Base-by-base conservation (phyloP, 1,139 yeast genomes). In the Candida sanyaensis region DNA sequence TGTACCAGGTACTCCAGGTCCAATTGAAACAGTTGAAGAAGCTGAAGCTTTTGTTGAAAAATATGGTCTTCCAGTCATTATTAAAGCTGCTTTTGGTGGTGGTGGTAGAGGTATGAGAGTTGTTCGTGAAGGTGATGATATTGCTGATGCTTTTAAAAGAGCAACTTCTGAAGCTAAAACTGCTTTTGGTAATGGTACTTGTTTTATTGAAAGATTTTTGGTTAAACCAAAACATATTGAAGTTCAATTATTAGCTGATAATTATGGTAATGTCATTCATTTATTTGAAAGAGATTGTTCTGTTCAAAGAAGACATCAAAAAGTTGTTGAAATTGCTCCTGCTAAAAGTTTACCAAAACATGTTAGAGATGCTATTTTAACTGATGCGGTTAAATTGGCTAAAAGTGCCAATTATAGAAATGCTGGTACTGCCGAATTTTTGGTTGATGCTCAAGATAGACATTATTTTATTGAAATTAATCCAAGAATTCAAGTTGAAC, bases 101-200 rank as follows among this genome's bases (percentile, higher is more conserved):
- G 99, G 99, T 78, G 99, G 99, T 64, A 86, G 99, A 73, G 99
- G 99, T 78, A 93, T 93, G 99, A 86, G 99, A 75, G 98, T 93
- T 46, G 99, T 95, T 44, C 81, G 96, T 65, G 97, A 93, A 69
- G 98, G 97, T 59, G 99, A 93, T 58, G 91, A 86, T 65, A 84
- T 93, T 54, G 85, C 69, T 45, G 98, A 93, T 68, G 98, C 98
- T 34, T 93, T 93, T 75, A 76, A 79, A 62, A 86, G 99, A 72
- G 99, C 99, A 40, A 84, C 88, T 38, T 87, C 96, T 36, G 99
- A 95, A 75, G 99, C 99, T 50, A 80, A 84, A 64, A 81, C 97
- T 41, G 86, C 99, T 11, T 93, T 93, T 60, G 99, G 99, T 63
- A 92, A 93, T 66, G 99, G 99, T 59, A 93, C 99, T 42, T 93